Evolutionary conservation across 225 moss, liverwort and hornwort genomes (phyloP).

Genomic region (Takakia lepidozioides): DNA sequence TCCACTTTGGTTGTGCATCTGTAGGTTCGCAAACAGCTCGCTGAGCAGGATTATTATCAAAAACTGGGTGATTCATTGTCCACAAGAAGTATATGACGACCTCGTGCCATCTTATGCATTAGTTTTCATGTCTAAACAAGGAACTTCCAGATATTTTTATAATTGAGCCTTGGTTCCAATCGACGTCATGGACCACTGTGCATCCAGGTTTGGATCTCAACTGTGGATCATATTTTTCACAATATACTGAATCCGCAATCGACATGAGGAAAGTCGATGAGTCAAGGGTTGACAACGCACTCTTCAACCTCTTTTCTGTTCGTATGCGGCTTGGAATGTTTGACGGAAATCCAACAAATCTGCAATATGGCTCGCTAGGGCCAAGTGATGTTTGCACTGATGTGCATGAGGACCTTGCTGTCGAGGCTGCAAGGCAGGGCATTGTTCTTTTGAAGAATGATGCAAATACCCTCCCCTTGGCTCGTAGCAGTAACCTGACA

Average conservation of each 20-base stretch:
- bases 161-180: no score
- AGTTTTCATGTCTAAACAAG: no score
- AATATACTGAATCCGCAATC: constrained; percentile 49
- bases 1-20: no score
- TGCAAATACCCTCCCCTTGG: constrained; percentile 37
- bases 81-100: no score
- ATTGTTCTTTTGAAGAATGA: constrained; percentile 82
- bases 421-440: constrained; percentile 78
- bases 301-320: constrained; percentile 46
- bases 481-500: constrained; percentile 3
- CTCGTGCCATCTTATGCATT: no score
- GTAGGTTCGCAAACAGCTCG: no score
- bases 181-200: no score
- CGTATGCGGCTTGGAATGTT: constrained; percentile 86
- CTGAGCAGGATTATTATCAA: background rate
- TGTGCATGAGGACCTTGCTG: constrained; percentile 58
- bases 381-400: constrained; percentile 47
- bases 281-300: constrained; percentile 42
- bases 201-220: constrained; percentile 70
- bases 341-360: constrained; percentile 46
- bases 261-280: constrained; percentile 46
- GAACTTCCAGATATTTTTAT: no score
- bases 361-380: constrained; percentile 42
- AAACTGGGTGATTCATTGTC: background rate
- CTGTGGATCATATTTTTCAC: constrained; percentile 65